Evolutionary conservation across 2,329 filamentous ascomycete species (phyloP), one percentile per base, ranked within the genome.

Genomic region (Trichoderma koningiopsis): DNA sequence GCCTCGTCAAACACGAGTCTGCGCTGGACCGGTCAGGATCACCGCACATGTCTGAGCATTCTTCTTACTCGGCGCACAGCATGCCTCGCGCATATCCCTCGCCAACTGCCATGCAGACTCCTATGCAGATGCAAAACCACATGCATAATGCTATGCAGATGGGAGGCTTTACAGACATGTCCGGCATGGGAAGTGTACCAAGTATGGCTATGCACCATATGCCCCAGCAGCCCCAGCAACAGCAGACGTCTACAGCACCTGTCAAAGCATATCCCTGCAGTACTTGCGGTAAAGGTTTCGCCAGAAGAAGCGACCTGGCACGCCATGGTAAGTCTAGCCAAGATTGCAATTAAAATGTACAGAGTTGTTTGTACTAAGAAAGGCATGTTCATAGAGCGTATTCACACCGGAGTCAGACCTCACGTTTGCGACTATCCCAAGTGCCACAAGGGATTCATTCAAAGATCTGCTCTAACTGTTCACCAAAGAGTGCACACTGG

Each of bases 391-490:
- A 92, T 75, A 97, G 95, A 98, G 82, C 93, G 96, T 57, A 99
- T 99, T 73, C 96, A 99, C 81, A 97, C 90, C 71, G 95, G 95
- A 57, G 87, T 94, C 69, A 87, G 95, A 70, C 96, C 96, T 60
- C 96, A 99, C 78, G 91, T 95, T 61, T 99, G 96, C 81, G 94
- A 97, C 75, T 93, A 89, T 70, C 91, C 91, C 52, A 89, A 89
- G 65, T 99, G 96, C 79, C 92, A 92, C 73, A 99, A 98, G 81
- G 92, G 95, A 77, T 99, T 99, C 79, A 99, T 99, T 74, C 96
- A 99, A 80, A 88, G 96, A 68, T 97, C 94, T 33, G 96, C 96
- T 27, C 83, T 99, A 79, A 99, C 96, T 0, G 96, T 99, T 8
- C 96, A 98, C 80, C 91, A 92, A 77, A 92, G 96, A 74, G 94